These are phyloP conservation scores for Pseudocohnilembus persalinus DNA, from an alignment of 169 alveolate species.

Conservation along the genomic window DNA sequence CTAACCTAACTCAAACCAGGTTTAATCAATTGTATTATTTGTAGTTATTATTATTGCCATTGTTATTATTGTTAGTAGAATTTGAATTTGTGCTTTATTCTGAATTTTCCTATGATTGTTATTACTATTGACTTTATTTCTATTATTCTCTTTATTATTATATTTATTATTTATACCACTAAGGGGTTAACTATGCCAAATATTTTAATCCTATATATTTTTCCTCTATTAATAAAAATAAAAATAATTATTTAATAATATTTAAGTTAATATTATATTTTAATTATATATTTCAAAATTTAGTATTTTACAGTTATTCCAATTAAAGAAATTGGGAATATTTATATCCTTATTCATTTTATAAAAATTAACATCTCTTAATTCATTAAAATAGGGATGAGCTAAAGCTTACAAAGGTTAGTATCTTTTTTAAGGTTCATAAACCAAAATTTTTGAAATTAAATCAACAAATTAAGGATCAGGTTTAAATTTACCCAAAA, in stretches of 20 bases:
- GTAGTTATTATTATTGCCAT: background rate
- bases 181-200: background rate
- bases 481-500: background rate
- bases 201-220: background rate
- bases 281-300: background rate
- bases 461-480: conserved; percentile 74
- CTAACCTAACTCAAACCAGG: too few relatives aligned
- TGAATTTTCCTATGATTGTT: too few relatives aligned
- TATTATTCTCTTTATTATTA: background rate
- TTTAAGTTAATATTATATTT: too few relatives aligned
- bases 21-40: too few relatives aligned
- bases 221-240: background rate
- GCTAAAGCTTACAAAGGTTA: conserved; percentile 66
- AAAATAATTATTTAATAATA: too few relatives aligned
- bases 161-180: background rate
- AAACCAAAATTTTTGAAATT: conserved; percentile 62
- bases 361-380: conserved; percentile 72
- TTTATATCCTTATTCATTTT: conserved; percentile 54
- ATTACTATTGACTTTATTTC: background rate
- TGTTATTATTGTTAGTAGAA: background rate
- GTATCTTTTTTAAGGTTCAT: conserved; percentile 71
- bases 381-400: conserved; percentile 84
- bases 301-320: conserved; percentile 35
- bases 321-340: conserved; percentile 76
- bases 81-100: too few relatives aligned